A percentile compares a stretch with the other conserved stretches of the same genome.
These are phyloP conservation scores for Cercospora zeae-maydis DNA, from an alignment of 2,329 filamentous ascomycete genomes.

Conservation along the genomic window DNA sequence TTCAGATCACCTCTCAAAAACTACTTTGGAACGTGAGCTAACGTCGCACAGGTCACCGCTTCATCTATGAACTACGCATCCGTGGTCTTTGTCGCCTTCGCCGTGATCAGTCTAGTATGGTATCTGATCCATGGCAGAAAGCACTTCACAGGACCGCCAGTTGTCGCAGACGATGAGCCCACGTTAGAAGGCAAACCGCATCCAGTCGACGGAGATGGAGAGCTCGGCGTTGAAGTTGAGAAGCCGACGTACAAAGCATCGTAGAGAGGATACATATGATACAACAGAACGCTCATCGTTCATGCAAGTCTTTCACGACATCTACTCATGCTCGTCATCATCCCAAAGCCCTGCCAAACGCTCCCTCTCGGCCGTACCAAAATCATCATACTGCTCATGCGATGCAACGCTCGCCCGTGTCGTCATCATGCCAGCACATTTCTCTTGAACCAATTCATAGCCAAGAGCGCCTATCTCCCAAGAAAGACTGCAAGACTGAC, in stretches of 20 bases:
- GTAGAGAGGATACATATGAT: neutral
- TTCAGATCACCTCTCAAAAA: conserved; percentile 11
- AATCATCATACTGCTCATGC: conserved; percentile 14
- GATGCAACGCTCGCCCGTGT: neutral
- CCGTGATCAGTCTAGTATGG: conserved; percentile 34
- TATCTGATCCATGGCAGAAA: conserved; percentile 37
- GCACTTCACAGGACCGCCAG: conserved; percentile 37
- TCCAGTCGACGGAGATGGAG: conserved; percentile 26
- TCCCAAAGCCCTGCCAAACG: conserved; percentile 19
- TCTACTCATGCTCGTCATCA: neutral
- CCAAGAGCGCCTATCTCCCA: conserved; percentile 43
- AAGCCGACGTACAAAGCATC: conserved; percentile 16
- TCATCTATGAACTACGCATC: conserved; percentile 43
- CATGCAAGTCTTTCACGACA: neutral
- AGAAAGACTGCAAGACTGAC: conserved; percentile 33
- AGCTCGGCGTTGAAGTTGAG: conserved; percentile 19
- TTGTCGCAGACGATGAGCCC: conserved; percentile 30
- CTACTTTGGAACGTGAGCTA: neutral
- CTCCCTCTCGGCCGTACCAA: conserved; percentile 17
- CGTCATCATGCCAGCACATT: neutral
- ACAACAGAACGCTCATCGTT: neutral
- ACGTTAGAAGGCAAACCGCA: conserved; percentile 27
- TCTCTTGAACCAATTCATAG: conserved; percentile 33
- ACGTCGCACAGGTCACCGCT: conserved; percentile 29
- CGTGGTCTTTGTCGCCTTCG: conserved; percentile 36